phyloP scores from a whole-genome alignment of 2,329 filamentous ascomycete genomes.

The Nigrospora sphaerica region DNA sequence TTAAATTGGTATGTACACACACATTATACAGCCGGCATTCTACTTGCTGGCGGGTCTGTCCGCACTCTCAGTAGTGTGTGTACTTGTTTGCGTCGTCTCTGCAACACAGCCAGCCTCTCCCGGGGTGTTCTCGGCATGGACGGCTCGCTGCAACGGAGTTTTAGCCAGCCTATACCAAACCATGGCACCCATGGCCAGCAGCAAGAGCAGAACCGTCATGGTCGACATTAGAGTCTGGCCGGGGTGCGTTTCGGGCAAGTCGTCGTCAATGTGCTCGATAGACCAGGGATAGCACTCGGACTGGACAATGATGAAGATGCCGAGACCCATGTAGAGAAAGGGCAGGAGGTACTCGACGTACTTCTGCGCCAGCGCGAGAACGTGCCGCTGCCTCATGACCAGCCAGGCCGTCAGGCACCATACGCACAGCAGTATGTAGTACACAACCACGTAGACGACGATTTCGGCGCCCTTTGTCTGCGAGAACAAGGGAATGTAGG shows the following conservation, averaged over 20 bases:
- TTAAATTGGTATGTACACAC: no score
- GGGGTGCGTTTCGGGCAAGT: neutral
- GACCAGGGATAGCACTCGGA: constrained; percentile 26
- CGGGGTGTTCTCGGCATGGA: no score
- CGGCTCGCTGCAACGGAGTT: neutral
- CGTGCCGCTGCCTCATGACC: constrained; percentile 22
- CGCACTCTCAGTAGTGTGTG: no score
- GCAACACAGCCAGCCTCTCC: no score
- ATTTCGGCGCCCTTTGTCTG: constrained; percentile 22
- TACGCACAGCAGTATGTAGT: constrained; percentile 23
- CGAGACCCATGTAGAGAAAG: constrained; percentile 23
- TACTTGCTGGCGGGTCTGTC: no score
- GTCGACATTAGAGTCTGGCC: constrained; percentile 1
- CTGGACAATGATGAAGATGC: constrained; percentile 23
- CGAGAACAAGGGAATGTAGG: constrained; percentile 25
- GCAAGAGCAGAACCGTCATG: constrained; percentile 1
- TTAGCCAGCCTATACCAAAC: neutral
- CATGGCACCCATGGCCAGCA: neutral
- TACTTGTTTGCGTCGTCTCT: no score
- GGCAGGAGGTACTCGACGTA: constrained; percentile 19
- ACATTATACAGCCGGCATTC: no score
- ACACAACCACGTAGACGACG: constrained; percentile 23
- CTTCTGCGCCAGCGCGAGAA: constrained; percentile 15
- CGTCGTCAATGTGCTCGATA: constrained; percentile 8
- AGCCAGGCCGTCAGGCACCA: constrained; percentile 22